These are phyloP conservation scores for Gamarada debralockiae DNA, from an alignment of 495 filamentous ascomycete genomes.

Conservation along the genomic window DNA sequence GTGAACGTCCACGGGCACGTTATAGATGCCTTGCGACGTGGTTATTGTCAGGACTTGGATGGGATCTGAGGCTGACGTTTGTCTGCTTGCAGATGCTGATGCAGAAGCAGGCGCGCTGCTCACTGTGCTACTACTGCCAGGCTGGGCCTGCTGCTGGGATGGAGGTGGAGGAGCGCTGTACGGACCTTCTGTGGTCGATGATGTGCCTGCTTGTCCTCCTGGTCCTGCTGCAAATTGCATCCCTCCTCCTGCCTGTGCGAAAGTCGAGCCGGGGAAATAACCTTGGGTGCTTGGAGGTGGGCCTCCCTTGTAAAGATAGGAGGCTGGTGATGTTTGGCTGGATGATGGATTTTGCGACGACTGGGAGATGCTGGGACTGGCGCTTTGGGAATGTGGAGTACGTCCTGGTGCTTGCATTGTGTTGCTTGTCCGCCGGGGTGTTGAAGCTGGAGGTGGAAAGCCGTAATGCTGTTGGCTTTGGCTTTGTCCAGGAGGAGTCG, in stretches of 20 bases:
- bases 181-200: conserved; percentile 25
- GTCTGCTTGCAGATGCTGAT: conserved; percentile 21
- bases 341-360: conserved; percentile 43
- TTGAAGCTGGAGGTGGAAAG: conserved; percentile 37
- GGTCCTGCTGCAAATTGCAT: conserved; percentile 21
- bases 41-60: conserved; percentile 25
- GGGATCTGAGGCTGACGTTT: conserved; percentile 25
- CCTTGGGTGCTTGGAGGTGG: conserved; percentile 15
- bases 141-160: conserved; percentile 13
- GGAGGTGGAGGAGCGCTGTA: conserved; percentile 23
- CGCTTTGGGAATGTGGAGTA: conserved; percentile 43
- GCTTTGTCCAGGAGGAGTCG: conserved; percentile 26
- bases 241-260: conserved; percentile 5
- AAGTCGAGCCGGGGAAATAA: conserved; percentile 28
- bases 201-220: conserved; percentile 23
- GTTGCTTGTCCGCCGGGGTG: conserved; percentile 39
- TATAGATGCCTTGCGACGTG: conserved; percentile 20
- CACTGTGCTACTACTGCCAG: background rate
- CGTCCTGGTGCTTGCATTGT: conserved; percentile 35
- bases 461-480: conserved; percentile 21
- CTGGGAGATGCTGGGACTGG: conserved; percentile 51
- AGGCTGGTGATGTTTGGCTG: conserved; percentile 42
- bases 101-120: background rate
- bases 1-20: conserved; percentile 28
- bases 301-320: conserved; percentile 22